These are phyloP conservation scores for Corylus avellana DNA, from an alignment of 306 rosid species.

Conservation along the genomic window DNA sequence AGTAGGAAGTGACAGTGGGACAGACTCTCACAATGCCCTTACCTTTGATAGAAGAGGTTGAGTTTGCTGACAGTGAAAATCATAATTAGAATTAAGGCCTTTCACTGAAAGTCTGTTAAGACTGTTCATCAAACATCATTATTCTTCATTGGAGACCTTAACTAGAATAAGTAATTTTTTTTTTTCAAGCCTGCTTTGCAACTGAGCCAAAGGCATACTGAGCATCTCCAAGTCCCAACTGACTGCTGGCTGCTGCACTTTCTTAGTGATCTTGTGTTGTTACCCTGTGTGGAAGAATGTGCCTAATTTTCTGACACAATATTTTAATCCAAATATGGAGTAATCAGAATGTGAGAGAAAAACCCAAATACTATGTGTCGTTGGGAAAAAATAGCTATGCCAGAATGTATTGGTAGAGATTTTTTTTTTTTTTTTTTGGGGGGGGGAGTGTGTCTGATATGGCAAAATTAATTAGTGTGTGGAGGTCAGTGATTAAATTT, in stretches of 20 bases:
- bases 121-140: not conserved
- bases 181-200: not conserved
- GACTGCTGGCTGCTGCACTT: not conserved
- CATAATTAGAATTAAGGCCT: not conserved
- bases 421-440: not conserved
- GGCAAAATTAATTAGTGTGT: not conserved
- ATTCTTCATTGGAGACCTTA: not conserved
- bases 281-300: not conserved
- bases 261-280: not conserved
- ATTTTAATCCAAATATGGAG: not conserved
- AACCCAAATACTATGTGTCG: not conserved
- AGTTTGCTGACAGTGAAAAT: not conserved
- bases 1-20: not conserved
- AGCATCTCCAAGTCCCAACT: not conserved
- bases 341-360: not conserved
- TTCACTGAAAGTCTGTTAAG: not conserved
- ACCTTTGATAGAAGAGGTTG: not conserved
- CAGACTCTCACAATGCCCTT: not conserved
- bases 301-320: not conserved
- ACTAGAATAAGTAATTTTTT: not conserved
- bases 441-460: not conserved
- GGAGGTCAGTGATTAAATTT: not conserved
- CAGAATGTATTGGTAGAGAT: too few relatives aligned
- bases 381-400: not conserved
- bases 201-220: not conserved